Evolutionary conservation across 345 rosid species (phyloP), one percentile per base, ranked within the genome.

Genomic region (Passiflora organensis): DNA sequence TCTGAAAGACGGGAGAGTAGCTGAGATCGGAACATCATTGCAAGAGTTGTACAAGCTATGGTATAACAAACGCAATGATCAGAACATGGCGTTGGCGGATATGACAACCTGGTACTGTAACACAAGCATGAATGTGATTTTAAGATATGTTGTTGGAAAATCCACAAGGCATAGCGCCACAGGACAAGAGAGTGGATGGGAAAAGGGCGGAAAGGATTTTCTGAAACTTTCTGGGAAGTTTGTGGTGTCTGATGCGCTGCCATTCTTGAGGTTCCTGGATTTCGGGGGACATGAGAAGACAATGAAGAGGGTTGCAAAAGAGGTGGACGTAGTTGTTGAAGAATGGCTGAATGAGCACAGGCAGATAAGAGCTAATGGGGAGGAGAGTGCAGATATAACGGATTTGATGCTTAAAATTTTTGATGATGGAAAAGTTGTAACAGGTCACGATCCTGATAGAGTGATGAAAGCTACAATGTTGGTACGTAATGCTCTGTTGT

Each of bases 311-410:
- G 51, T 32, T 2, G 45, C 58, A 0, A 48, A 48, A 36, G 70
- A 60, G 18, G 2, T 75, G 1, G 80, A 78, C 46, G 19, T 39
- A 22, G 36, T 58, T 14, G 53, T 44, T 32, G 55, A 60, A 16
- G 42, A 18, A 45, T 78, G 80, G 78, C 54, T 78, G 32, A 53
- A 69, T 2, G 74, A 78, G 64, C 83, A 72, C 48, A 73, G 60
- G 65, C 38, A 58, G n/a, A 76, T 49, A 32, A 70, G 50, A 37
- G 22, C 6, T 4, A 39, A 10, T 10, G 32, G 1, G 1, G 19
- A 42, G 8, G 46, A 10, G 10, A 72, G 69, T 1, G 39, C 56
- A 19, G 56, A 60, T 18, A 49, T 41, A n/a, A 59, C 48, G 63
- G 55, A 38, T 19, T 13, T 37, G 0, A 2, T 59, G 55, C 52